Conservation (phyloP, 2,329 filamentous ascomycete genomes). For the Triangularia verruculosa region DNA sequence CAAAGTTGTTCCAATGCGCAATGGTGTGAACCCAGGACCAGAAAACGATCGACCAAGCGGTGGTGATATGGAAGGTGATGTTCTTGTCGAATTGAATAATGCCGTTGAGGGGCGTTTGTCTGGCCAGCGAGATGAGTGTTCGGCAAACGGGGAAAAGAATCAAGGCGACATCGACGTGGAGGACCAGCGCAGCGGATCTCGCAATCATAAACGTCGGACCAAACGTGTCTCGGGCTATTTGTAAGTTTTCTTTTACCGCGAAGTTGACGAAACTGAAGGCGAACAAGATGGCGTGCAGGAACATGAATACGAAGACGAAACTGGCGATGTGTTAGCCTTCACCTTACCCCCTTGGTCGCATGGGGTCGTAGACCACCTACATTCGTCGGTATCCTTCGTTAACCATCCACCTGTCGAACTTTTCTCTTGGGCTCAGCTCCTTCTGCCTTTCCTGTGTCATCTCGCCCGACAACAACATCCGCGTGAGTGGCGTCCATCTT, state of each 20-base stretch:
- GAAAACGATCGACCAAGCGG: constrained; percentile 84
- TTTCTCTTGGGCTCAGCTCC: constrained; percentile 65
- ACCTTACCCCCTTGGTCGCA: neutral
- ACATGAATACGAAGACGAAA: constrained; percentile 72
- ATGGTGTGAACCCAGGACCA: constrained; percentile 85
- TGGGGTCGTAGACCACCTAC: constrained; percentile 45
- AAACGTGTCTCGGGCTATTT: constrained; percentile 63
- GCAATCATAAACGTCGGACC: constrained; percentile 76
- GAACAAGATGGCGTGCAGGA: constrained; percentile 74
- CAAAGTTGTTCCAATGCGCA: constrained; percentile 85
- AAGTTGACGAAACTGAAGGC: constrained; percentile 79
- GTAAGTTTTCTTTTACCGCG: constrained; percentile 71
- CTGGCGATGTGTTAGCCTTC: constrained; percentile 40
- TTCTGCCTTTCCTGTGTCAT: constrained; percentile 72
- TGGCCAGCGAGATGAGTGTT: constrained; percentile 75
- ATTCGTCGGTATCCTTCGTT: constrained; percentile 81
- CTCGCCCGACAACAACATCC: constrained; percentile 79
- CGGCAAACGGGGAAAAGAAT: constrained; percentile 80
- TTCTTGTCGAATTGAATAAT: constrained; percentile 89
- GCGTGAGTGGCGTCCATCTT: constrained; percentile 77
- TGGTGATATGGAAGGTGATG: constrained; percentile 82
- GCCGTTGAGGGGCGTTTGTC: constrained; percentile 78
- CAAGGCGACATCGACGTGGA: constrained; percentile 79
- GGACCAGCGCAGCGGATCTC: constrained; percentile 68
- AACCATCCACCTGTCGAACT: constrained; percentile 83